Base-by-base conservation (phyloP, 768 basidiomycete genomes). In the Tephrocybe rancida region DNA sequence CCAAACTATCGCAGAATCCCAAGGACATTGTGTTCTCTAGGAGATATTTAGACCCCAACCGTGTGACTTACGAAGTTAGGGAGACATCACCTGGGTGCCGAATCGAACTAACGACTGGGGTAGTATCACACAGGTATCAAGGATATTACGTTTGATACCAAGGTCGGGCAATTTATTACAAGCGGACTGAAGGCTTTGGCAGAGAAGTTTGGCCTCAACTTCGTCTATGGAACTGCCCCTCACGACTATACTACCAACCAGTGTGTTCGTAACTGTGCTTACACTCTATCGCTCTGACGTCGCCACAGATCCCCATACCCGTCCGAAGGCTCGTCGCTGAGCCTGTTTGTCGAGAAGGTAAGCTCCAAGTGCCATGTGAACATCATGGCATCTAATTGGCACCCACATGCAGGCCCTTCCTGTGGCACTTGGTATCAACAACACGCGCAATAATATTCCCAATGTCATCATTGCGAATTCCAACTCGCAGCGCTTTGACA, bases 11-110 rank as follows among this genome's bases (percentile, higher is more conserved):
- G 14, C 44, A 37, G 27, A 44, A 46, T 34, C 38, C 47, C 11
- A 43, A 77, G 54, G 81, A 85, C 61, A 69, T 90, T 46, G 77
- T 79, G 0, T 87, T 91, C 66, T 78, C 75, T 27, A 77, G 91
- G 25, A 77, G 90, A 25, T 93, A 94, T 64, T 72, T 94, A 14
- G 90, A 93, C 61, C 81, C 88, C 38, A 93, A 93, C 64, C 82
- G 87, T 22, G 82, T 87, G 25, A 87, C 86, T 10, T 91, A 84
- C 52, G 81, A 92, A 70, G 82, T 88, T 61, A n/a, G 64, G 63
- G 22, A 6, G 10, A 1, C 21, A 11, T 26, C 16, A 19, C n/a
- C 9, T 5, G 10, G 34, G 4, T n/a, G 4, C 21, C 44, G 27
- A 8, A 11, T 24, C 42, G 5, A 13, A 8, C 41, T 2, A 9